Conservation (phyloP, 1,284 basidiomycete species). For the Vanrija sp. region DNA sequence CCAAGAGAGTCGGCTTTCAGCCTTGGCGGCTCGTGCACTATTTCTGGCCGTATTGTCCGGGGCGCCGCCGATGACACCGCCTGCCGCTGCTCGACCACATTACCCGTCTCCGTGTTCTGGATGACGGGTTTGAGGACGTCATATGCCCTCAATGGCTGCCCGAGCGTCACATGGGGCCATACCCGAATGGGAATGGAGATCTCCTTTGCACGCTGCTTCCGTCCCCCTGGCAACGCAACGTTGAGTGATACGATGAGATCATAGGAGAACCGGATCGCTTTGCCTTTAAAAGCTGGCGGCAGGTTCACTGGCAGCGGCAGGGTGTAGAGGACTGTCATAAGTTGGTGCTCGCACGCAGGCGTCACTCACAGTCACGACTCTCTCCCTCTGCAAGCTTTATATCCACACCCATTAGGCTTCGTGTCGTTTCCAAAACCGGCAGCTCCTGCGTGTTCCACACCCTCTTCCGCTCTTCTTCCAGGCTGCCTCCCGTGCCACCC, state of each 20-base stretch:
- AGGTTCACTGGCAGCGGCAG: slow-evolving; percentile 70
- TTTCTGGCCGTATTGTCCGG: background rate
- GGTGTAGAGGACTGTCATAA: slow-evolving; percentile 65
- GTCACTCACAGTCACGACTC: slow-evolving; percentile 39
- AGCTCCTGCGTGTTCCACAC: slow-evolving; percentile 49
- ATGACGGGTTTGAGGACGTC: slow-evolving; percentile 45
- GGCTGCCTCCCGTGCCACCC: slow-evolving; percentile 38
- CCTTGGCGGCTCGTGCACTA: slow-evolving; percentile 9
- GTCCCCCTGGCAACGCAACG: slow-evolving; percentile 32
- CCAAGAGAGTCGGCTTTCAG: slow-evolving; percentile 19
- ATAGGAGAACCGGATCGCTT: slow-evolving; percentile 79
- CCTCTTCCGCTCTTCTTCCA: slow-evolving; percentile 47
- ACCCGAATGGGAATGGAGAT: slow-evolving; percentile 39
- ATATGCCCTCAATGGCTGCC: slow-evolving; percentile 31
- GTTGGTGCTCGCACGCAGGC: background rate
- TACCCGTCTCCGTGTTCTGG: slow-evolving; percentile 46
- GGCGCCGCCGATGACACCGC: background rate
- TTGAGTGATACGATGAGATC: slow-evolving; percentile 70
- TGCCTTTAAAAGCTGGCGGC: slow-evolving; percentile 85
- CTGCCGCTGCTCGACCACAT: slow-evolving; percentile 13
- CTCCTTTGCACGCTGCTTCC: slow-evolving; percentile 37
- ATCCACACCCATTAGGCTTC: slow-evolving; percentile 46
- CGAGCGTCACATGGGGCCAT: slow-evolving; percentile 42
- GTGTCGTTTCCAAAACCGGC: slow-evolving; percentile 45
- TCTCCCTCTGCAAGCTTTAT: slow-evolving; percentile 40